Percentiles rank a stretch among this genome's conserved stretches.
These are phyloP conservation scores for Cenchrus purpureus DNA, from an alignment of 176 grass and related monocot species.

Conservation along the genomic window DNA sequence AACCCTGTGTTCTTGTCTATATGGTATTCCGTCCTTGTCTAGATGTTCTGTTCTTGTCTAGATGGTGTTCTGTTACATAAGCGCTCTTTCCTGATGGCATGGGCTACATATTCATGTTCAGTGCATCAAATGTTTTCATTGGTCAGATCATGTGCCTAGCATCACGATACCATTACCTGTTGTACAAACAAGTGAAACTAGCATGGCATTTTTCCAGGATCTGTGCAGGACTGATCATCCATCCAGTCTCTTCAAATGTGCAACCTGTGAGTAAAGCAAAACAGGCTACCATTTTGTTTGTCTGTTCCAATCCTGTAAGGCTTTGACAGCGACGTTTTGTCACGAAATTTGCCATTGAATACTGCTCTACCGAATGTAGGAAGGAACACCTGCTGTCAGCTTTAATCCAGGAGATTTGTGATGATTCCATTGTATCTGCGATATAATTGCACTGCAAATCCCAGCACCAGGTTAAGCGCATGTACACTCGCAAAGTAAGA, in stretches of 20 bases:
- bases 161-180: not conserved
- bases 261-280: not conserved
- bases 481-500: not conserved
- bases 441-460: conserved; percentile 11
- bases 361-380: not conserved
- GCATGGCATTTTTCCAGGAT: no score
- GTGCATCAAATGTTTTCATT: not conserved
- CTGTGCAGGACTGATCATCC: no score
- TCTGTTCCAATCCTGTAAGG: not conserved
- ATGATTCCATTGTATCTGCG: conserved; percentile 14
- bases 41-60: not conserved
- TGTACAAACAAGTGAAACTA: not conserved
- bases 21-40: not conserved
- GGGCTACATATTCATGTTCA: not conserved
- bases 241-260: no score
- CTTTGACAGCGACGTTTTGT: not conserved
- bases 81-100: not conserved
- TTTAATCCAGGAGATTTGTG: conserved; percentile 7
- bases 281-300: not conserved
- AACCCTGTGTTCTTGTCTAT: not conserved
- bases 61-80: not conserved
- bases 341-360: conserved; percentile 5
- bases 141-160: not conserved
- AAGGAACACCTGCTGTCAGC: not conserved
- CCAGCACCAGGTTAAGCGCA: not conserved